Conservation (phyloP, 257 asterid species). For the Lavandula angustifolia region DNA sequence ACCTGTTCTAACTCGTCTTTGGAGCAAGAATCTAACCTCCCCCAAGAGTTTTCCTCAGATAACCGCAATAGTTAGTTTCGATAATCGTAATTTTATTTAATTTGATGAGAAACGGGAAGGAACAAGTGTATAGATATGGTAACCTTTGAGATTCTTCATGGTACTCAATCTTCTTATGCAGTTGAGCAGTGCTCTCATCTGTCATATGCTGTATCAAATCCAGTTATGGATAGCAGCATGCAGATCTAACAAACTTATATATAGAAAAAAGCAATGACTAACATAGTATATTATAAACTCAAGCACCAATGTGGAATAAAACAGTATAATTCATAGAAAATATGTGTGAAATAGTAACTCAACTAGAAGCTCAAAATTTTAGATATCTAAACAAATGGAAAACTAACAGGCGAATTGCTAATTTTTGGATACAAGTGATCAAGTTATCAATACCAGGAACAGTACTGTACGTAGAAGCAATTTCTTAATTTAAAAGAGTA, state of each 20-base stretch:
- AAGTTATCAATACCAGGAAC: too few species aligned
- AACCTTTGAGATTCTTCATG: slow-evolving; percentile 55
- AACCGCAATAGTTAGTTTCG: background rate
- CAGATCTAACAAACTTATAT: too few species aligned
- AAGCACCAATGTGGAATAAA: too few species aligned
- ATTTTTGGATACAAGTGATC: too few species aligned
- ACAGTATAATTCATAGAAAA: too few species aligned
- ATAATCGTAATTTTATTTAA: background rate
- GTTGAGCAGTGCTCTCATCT: slow-evolving; percentile 35
- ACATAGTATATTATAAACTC: too few species aligned
- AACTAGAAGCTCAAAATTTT: too few species aligned
- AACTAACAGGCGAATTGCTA: too few species aligned
- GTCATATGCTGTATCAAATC: slow-evolving; percentile 40
- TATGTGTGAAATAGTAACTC: too few species aligned
- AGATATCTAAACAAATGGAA: too few species aligned
- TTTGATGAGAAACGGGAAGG: background rate
- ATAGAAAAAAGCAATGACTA: too few species aligned
- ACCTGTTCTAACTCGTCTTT: slow-evolving; percentile 44
- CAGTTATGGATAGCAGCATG: background rate
- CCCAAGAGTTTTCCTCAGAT: slow-evolving; percentile 53
- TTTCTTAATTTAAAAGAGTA: background rate
- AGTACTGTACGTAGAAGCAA: too few species aligned
- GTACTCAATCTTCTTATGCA: slow-evolving; percentile 39
- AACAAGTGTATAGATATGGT: background rate
- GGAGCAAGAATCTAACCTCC: slow-evolving; percentile 47